phyloP scores from a whole-genome alignment of 306 rosid species.

The Medicago ruthenica region DNA sequence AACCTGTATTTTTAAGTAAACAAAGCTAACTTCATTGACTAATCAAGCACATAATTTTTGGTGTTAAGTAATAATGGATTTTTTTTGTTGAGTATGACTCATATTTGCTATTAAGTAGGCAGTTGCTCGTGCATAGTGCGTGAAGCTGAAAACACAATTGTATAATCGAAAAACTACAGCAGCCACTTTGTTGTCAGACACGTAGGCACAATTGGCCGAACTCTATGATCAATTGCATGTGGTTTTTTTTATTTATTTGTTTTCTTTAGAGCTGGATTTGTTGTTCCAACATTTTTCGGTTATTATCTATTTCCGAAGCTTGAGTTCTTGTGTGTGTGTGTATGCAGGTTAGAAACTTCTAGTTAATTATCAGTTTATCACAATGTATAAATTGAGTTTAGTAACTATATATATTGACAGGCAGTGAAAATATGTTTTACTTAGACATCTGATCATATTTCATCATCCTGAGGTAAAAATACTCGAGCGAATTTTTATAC shows the following conservation, averaged over 20 bases:
- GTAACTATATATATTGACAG: neutral
- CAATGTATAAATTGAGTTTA: too few relatives aligned
- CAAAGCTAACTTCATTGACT: slow-evolving; percentile 33
- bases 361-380: too few relatives aligned
- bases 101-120: too few relatives aligned
- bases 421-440: neutral
- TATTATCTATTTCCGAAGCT: neutral
- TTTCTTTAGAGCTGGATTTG: neutral
- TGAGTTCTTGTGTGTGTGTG: neutral
- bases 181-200: neutral
- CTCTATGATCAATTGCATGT: neutral
- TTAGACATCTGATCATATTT: neutral
- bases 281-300: too few relatives aligned
- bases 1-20: slow-evolving; percentile 65
- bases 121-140: neutral
- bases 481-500: slow-evolving; percentile 23
- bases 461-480: neutral
- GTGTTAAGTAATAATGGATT: neutral
- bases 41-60: slow-evolving; percentile 19
- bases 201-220: neutral
- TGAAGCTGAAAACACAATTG: neutral
- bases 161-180: neutral
- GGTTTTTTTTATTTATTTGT: too few relatives aligned
- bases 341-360: too few relatives aligned
- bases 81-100: too few relatives aligned